Evolutionary conservation across 805 yeast genomes (phyloP), one percentile per base, ranked within the genome.

Genomic region (Candida coleopterorum): DNA sequence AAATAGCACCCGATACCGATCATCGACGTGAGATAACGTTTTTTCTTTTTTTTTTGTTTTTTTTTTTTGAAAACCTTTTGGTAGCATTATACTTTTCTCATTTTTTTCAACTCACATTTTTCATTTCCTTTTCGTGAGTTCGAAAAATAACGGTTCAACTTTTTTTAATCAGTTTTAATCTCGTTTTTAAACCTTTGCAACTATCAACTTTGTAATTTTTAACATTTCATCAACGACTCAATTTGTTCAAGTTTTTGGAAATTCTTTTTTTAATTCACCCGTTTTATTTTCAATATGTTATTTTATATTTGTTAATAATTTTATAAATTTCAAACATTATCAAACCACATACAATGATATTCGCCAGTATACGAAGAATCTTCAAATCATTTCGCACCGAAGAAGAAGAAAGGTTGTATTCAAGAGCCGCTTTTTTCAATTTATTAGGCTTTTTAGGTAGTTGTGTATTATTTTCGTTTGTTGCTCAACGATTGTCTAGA

Each of bases 311-410:
- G n/a, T n/a, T n/a, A n/a, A n/a, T n/a, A n/a, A n/a, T n/a, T n/a
- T n/a, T n/a, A n/a, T n/a, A n/a, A n/a, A n/a, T n/a, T n/a, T n/a
- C n/a, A n/a, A n/a, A n/a, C n/a, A n/a, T n/a, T n/a, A n/a, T n/a
- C n/a, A n/a, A n/a, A n/a, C n/a, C n/a, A n/a, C n/a, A n/a, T n/a
- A 34, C 32, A 28, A 76, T 68, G 80, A 78, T 81, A 47, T 64
- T 86, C 29, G 87, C 85, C 29, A 85, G 87, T 50, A 74, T 87
- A 29, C 62, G 95, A 32, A 66, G 85, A 39, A 81, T 86, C 29
- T 86, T 86, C 53, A 79, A 88, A 16, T 81, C 93, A 4, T 85
- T 86, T 51, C 62, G 96, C 14, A 76, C 93, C 2, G 95, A 85
- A 44, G 94, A 86, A 47, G 95, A 86, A 48, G 95, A 87, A 55